phyloP scores from a whole-genome alignment of 176 grass and related monocot genomes.

The barley (Hordeum vulgare) region DNA sequence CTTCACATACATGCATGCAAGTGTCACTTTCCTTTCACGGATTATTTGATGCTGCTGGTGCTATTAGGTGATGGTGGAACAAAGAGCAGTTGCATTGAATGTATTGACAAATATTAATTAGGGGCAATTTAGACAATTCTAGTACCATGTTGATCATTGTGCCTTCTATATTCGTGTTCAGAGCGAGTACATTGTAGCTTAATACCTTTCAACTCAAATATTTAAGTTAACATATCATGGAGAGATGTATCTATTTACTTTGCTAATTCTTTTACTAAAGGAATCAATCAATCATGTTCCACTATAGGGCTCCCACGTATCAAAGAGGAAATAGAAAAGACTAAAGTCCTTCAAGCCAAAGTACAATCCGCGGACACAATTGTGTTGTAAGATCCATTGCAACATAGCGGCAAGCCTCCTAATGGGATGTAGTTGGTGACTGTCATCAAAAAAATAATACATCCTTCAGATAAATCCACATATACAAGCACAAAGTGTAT shows the following conservation, averaged over 20 bases:
- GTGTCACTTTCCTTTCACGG: not conserved
- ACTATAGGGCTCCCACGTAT: not conserved
- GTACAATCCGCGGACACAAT: constrained; percentile 65
- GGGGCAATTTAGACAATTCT: not conserved
- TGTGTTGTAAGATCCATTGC: constrained; percentile 60
- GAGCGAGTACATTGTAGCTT: not conserved
- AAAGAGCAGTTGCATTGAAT: not conserved
- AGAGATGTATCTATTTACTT: not conserved
- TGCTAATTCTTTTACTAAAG: not conserved
- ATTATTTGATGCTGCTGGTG: not conserved
- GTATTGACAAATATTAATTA: not conserved
- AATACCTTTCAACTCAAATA: not conserved
- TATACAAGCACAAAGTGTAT: not conserved
- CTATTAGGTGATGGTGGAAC: not conserved
- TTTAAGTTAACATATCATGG: not conserved
- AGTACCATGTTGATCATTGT: no score
- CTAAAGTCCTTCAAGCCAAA: constrained; percentile 78
- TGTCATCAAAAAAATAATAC: constrained; percentile 29
- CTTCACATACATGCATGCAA: not conserved
- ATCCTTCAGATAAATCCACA: not conserved
- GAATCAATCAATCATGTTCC: not conserved
- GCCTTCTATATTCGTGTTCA: no score
- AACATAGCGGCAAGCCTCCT: constrained; percentile 83
- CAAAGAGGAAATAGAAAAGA: not conserved
- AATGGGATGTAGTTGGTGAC: constrained; percentile 84